A percentile compares a stretch with the other conserved stretches of the same genome.
Conservation (phyloP, 768 basidiomycete genomes). For the Russula griseocarnosa region DNA sequence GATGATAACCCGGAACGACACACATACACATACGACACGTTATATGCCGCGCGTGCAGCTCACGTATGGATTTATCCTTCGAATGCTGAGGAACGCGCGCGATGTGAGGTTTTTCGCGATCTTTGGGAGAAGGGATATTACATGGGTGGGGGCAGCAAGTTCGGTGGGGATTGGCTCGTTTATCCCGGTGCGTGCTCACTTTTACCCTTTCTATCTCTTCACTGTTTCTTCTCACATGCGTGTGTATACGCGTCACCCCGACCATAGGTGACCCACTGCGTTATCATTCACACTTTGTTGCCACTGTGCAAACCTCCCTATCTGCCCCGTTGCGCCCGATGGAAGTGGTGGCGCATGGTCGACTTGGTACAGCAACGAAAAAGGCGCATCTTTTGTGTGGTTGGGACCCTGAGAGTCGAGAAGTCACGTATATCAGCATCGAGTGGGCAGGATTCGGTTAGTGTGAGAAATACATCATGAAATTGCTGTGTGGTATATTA, state of each 20-base stretch:
- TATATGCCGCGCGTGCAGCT: slow-evolving; percentile 58
- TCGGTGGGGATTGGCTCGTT: slow-evolving; percentile 93
- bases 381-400: slow-evolving; percentile 90
- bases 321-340: slow-evolving; percentile 65
- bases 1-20: slow-evolving; percentile 30
- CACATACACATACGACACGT: slow-evolving; percentile 46
- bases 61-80: slow-evolving; percentile 77
- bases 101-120: slow-evolving; percentile 73
- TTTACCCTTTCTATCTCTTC: neutral
- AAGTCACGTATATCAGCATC: slow-evolving; percentile 71
- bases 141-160: slow-evolving; percentile 87
- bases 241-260: too few relatives aligned
- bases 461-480: slow-evolving; percentile 16
- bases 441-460: slow-evolving; percentile 92
- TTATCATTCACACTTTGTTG: slow-evolving; percentile 95
- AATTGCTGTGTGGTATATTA: neutral
- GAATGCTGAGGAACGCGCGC: slow-evolving; percentile 60
- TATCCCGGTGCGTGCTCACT: slow-evolving; percentile 71
- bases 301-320: slow-evolving; percentile 70
- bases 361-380: slow-evolving; percentile 94
- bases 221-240: too few relatives aligned
- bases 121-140: slow-evolving; percentile 82
- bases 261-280: slow-evolving; percentile 81
- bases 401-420: slow-evolving; percentile 69
- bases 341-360: slow-evolving; percentile 93